These are phyloP conservation scores for Sherardia arvensis DNA, from an alignment of 257 asterid species.

Conservation along the genomic window DNA sequence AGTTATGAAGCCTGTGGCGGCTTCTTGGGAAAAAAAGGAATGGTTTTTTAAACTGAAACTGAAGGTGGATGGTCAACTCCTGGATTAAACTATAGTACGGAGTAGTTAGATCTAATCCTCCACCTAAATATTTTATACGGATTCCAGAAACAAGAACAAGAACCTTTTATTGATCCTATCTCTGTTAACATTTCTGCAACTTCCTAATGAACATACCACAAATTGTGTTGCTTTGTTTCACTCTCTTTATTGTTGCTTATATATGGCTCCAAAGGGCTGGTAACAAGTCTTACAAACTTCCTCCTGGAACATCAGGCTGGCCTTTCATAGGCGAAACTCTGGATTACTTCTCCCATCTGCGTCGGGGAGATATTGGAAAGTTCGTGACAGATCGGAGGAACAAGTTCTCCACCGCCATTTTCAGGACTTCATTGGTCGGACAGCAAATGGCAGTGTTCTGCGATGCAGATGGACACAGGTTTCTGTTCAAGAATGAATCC, in stretches of 20 bases:
- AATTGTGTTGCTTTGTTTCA: not conserved
- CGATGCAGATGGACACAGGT: constrained; percentile 10
- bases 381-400: constrained; percentile 4
- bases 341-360: constrained; percentile 1
- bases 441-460: constrained; percentile 5
- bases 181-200: not conserved
- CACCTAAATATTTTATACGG: not conserved
- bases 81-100: too few species aligned
- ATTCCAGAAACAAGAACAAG: not conserved
- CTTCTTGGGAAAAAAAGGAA: too few species aligned
- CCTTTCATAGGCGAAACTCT: constrained; percentile 16
- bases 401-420: constrained; percentile 4
- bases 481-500: constrained; percentile 5
- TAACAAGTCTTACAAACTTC: not conserved
- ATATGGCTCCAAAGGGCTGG: not conserved
- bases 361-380: not conserved
- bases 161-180: not conserved
- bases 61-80: too few species aligned
- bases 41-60: too few species aligned
- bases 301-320: constrained; percentile 15
- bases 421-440: constrained; percentile 17
- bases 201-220: not conserved
- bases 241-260: not conserved
- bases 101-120: not conserved
- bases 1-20: too few species aligned